A percentile compares a stretch with the other conserved stretches of the same genome.
Conservation (phyloP, 2,329 filamentous ascomycete species). For the Penicillium sp. region DNA sequence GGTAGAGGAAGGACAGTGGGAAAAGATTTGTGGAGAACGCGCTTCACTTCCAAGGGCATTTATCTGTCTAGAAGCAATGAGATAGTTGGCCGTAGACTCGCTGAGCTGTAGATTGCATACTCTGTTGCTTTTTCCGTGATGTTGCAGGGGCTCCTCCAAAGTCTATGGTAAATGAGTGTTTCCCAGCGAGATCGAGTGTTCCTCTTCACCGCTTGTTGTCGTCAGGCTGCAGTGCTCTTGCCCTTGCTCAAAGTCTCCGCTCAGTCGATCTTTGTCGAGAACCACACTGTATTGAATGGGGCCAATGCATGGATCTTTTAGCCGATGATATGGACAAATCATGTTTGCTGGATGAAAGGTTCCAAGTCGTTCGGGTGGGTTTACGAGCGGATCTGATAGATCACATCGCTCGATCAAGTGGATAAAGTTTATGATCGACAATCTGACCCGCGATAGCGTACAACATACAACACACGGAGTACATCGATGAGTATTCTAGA, state of each 20-base stretch:
- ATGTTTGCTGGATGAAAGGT: background rate
- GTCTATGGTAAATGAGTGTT: background rate
- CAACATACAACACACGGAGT: too few species aligned
- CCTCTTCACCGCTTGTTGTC: background rate
- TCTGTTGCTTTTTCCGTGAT: background rate
- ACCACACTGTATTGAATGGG: too few species aligned
- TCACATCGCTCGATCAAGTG: too few species aligned
- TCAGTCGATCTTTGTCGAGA: background rate
- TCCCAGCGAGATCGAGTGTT: too few species aligned
- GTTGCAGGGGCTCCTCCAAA: background rate
- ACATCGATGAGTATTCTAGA: too few species aligned
- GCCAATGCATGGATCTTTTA: background rate
- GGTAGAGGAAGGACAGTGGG: background rate
- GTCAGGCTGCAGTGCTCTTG: background rate
- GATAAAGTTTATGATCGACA: too few species aligned
- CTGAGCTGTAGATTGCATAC: background rate
- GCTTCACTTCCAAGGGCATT: background rate
- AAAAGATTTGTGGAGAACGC: background rate
- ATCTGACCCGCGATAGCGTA: too few species aligned
- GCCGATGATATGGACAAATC: background rate
- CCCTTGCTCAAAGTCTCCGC: background rate
- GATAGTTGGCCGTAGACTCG: background rate
- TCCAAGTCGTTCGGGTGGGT: too few species aligned
- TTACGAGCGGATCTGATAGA: too few species aligned
- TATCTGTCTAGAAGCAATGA: background rate